These are phyloP conservation scores for Sphaerobolus stellatus DNA, from an alignment of 1,284 basidiomycete species.

Conservation along the genomic window DNA sequence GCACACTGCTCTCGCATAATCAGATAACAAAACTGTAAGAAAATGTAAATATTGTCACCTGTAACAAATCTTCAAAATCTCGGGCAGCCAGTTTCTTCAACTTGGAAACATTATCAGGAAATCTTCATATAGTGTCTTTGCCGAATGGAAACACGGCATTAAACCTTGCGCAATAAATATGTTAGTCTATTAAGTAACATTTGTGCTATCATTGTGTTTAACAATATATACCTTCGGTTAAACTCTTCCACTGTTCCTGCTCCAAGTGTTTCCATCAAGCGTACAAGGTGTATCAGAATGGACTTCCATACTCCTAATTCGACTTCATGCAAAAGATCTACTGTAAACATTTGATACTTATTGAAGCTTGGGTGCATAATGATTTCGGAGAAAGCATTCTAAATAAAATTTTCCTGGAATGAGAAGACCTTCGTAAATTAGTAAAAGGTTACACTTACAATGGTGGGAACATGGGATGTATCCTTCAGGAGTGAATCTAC, in stretches of 20 bases:
- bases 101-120: slow-evolving; percentile 21
- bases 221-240: background rate
- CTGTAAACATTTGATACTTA: slow-evolving; percentile 21
- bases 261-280: slow-evolving; percentile 24
- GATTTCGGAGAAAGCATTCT: slow-evolving; percentile 21
- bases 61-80: slow-evolving; percentile 29
- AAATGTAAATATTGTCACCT: slow-evolving; percentile 16
- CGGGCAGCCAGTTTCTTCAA: slow-evolving; percentile 30
- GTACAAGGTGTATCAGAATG: slow-evolving; percentile 24
- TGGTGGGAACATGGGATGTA: slow-evolving; percentile 28
- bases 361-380: slow-evolving; percentile 17
- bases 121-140: slow-evolving; percentile 22
- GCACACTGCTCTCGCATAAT: slow-evolving; percentile 20
- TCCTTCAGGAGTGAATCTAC: slow-evolving; percentile 23
- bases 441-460: too few species aligned
- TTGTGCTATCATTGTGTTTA: too few species aligned
- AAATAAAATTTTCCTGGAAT: background rate
- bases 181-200: background rate
- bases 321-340: slow-evolving; percentile 28
- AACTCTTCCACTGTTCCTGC: background rate
- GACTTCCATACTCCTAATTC: slow-evolving; percentile 31
- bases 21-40: background rate
- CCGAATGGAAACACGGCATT: slow-evolving; percentile 13
- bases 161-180: slow-evolving; percentile 5
- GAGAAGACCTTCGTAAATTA: background rate